Percentiles rank a stretch among this genome's conserved stretches.
Conservation (phyloP, 108 stramenopile genomes). For the Cyclostephanos tholiformis region DNA sequence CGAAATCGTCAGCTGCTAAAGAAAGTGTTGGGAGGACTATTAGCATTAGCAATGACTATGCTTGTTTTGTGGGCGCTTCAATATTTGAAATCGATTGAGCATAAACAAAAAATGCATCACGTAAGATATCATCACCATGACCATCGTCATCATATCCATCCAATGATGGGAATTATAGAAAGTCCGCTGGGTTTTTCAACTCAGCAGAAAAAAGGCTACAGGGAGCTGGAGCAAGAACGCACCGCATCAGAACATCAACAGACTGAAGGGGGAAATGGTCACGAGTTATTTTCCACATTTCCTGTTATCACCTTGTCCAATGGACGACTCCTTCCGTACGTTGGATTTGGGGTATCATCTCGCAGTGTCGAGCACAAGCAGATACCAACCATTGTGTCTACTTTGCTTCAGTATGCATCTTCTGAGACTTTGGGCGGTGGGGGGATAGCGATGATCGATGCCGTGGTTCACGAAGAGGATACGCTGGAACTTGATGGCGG, state of each 20-base stretch:
- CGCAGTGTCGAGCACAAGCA: conserved; percentile 40
- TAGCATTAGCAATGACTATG: neutral
- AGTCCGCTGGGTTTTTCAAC: conserved; percentile 43
- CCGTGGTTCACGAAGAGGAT: conserved; percentile 30
- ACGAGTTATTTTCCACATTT: conserved; percentile 13
- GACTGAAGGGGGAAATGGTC: conserved; percentile 7
- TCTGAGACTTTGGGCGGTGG: conserved; percentile 46
- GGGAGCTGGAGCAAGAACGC: conserved; percentile 9
- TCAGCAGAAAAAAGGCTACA: conserved; percentile 11
- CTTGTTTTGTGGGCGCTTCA: conserved; percentile 16
- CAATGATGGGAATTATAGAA: conserved; percentile 43
- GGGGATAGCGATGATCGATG: conserved; percentile 47
- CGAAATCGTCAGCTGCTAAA: conserved; percentile 16
- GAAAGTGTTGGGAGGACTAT: conserved; percentile 7
- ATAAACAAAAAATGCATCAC: conserved; percentile 7
- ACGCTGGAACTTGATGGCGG: conserved; percentile 7
- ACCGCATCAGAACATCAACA: neutral
- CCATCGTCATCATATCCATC: conserved; percentile 42
- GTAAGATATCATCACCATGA: conserved; percentile 26
- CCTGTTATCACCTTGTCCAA: conserved; percentile 36
- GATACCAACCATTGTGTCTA: conserved; percentile 39
- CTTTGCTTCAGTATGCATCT: conserved; percentile 40
- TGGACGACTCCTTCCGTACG: conserved; percentile 24
- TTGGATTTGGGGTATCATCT: conserved; percentile 43
- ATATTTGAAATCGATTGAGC: conserved; percentile 18